These are phyloP conservation scores for Chloridella minuta DNA, from an alignment of 352 stramenopile genomes.

Conservation along the genomic window DNA sequence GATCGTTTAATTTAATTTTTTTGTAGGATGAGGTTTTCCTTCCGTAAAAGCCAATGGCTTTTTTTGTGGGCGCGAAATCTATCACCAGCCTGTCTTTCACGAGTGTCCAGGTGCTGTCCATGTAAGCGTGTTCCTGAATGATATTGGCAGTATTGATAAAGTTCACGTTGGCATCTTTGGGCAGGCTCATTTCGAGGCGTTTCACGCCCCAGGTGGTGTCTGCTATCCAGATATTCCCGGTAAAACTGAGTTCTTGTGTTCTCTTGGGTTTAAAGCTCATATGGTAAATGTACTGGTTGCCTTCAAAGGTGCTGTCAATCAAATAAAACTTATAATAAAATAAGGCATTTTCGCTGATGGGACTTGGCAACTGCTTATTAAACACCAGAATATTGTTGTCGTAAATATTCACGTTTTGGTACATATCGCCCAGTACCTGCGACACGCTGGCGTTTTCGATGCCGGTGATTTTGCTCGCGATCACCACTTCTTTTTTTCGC, in stretches of 20 bases:
- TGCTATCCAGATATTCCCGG: not conserved
- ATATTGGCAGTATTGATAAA: constrained; percentile 2
- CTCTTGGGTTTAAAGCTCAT: not conserved
- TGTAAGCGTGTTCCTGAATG: not conserved
- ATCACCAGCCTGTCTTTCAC: not conserved
- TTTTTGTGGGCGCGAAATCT: not conserved
- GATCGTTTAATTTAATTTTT: not conserved
- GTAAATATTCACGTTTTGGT: not conserved
- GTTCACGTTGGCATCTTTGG: not conserved
- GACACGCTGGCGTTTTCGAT: not conserved
- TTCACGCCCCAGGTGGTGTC: not conserved
- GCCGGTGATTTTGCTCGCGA: not conserved
- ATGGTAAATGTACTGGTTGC: not conserved
- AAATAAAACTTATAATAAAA: constrained; percentile 10
- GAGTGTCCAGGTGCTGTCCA: not conserved
- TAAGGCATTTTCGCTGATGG: not conserved
- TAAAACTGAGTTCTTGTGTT: not conserved
- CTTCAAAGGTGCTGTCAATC: not conserved
- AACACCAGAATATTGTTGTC: not conserved
- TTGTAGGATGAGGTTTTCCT: not conserved
- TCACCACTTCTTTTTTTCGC: not conserved
- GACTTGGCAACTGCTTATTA: not conserved
- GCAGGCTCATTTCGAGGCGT: not conserved
- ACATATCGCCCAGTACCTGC: not conserved
- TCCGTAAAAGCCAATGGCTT: not conserved